Conservation (phyloP, 345 rosid genomes). For the Corymbia maculata region DNA sequence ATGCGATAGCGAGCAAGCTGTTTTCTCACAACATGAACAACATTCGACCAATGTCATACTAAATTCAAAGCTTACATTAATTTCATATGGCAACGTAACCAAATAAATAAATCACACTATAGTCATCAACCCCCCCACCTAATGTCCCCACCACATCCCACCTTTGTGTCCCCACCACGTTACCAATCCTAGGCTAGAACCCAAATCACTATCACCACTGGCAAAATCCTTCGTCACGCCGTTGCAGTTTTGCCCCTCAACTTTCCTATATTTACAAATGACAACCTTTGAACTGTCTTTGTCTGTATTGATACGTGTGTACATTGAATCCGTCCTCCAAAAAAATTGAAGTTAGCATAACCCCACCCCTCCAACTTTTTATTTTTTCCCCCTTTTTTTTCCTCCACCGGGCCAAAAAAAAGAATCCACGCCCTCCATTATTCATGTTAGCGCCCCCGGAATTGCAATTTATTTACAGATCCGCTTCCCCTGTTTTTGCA, state of each 20-base stretch:
- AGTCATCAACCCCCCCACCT: background rate
- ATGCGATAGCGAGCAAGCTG: background rate
- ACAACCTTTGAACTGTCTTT: background rate
- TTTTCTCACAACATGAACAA: background rate
- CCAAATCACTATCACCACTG: background rate
- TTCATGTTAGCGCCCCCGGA: slow-evolving; percentile 13
- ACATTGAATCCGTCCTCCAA: background rate
- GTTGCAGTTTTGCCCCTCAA: background rate
- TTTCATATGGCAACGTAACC: background rate
- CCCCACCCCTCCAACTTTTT: background rate
- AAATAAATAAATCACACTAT: background rate
- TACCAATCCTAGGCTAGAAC: background rate
- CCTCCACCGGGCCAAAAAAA: background rate
- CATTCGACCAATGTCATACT: background rate
- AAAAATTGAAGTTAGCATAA: background rate
- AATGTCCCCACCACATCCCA: background rate
- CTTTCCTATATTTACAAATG: background rate
- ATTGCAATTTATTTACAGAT: slow-evolving; percentile 28
- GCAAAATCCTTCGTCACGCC: background rate
- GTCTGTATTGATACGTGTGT: background rate
- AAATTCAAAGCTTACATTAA: background rate
- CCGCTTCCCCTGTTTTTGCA: background rate
- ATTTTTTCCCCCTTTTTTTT: background rate
- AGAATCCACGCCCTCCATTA: background rate
- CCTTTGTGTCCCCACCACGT: background rate